Conservation (phyloP, 331 rosid species). For the Quercus phellos region DNA sequence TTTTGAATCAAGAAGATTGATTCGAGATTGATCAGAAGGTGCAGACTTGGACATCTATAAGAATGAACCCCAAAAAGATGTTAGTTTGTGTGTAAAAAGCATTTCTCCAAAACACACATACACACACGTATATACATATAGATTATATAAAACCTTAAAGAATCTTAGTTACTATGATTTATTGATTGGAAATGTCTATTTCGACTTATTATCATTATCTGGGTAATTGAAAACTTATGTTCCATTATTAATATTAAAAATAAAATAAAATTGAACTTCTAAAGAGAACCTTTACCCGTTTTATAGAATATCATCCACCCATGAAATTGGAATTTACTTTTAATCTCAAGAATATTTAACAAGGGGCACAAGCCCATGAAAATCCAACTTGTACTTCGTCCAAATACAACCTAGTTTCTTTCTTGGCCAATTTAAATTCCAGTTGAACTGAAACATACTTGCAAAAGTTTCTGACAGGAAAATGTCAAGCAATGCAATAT, state of each 20-base stretch:
- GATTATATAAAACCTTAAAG: neutral
- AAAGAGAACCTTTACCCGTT: neutral
- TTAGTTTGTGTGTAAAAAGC: neutral
- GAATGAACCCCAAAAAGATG: slow-evolving; percentile 22
- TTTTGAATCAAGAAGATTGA: slow-evolving; percentile 90
- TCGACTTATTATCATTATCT: neutral
- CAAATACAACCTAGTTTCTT: neutral
- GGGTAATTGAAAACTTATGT: neutral
- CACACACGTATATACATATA: neutral
- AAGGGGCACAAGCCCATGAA: neutral
- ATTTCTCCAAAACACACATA: neutral
- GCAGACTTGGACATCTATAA: slow-evolving; percentile 97
- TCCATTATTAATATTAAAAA: neutral
- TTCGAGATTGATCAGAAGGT: slow-evolving; percentile 91
- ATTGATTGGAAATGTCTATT: neutral
- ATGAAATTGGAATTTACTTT: neutral
- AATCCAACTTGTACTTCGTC: neutral
- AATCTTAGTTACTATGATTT: neutral
- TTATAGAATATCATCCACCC: neutral
- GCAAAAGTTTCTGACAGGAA: neutral
- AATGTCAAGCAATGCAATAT: neutral
- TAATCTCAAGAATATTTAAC: neutral
- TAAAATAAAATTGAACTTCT: neutral
- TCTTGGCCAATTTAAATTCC: neutral
- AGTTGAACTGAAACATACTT: neutral